A percentile compares a stretch with the other conserved stretches of the same genome.
Conservation (phyloP, 192 early-diverging fungal genomes). For the Mortierella hygrophila region DNA sequence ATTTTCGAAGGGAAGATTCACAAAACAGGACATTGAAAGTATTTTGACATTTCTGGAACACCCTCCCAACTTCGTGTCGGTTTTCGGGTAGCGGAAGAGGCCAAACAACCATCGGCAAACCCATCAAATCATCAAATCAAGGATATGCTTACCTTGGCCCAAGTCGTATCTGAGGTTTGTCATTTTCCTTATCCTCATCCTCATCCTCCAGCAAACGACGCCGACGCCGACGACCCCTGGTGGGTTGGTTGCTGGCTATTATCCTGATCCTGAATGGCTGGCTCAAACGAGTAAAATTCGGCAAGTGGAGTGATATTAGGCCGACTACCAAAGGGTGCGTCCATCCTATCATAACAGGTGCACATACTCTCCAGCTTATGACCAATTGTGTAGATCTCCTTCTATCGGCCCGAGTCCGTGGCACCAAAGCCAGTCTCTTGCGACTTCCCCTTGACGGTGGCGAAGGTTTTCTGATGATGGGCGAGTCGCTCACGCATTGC, state of each 20-base stretch:
- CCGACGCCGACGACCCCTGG: not conserved
- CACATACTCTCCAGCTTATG: conserved; percentile 29
- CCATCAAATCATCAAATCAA: not conserved
- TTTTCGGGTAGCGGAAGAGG: conserved; percentile 4
- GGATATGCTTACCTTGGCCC: conserved; percentile 14
- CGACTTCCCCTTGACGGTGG: not conserved
- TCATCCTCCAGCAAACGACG: not conserved
- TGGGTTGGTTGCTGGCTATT: not conserved
- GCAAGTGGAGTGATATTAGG: conserved; percentile 3
- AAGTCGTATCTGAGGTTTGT: not conserved
- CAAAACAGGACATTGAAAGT: conserved; percentile 14
- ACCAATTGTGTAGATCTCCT: conserved; percentile 9
- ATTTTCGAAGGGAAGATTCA: conserved; percentile 4
- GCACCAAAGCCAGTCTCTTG: not conserved
- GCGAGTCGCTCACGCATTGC: conserved; percentile 11
- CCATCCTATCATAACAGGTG: conserved; percentile 30
- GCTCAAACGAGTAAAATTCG: not conserved
- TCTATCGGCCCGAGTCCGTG: conserved; percentile 6
- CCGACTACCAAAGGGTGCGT: conserved; percentile 11
- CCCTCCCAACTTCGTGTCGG: conserved; percentile 7
- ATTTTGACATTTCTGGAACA: conserved; percentile 32
- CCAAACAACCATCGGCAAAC: conserved; percentile 10
- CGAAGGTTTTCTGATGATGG: conserved; percentile 12
- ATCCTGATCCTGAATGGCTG: not conserved
- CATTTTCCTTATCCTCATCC: conserved; percentile 6